Evolutionary conservation across 1,284 basidiomycete species (phyloP), one percentile per base, ranked within the genome.

Genomic region (Trichosporon asahii): DNA sequence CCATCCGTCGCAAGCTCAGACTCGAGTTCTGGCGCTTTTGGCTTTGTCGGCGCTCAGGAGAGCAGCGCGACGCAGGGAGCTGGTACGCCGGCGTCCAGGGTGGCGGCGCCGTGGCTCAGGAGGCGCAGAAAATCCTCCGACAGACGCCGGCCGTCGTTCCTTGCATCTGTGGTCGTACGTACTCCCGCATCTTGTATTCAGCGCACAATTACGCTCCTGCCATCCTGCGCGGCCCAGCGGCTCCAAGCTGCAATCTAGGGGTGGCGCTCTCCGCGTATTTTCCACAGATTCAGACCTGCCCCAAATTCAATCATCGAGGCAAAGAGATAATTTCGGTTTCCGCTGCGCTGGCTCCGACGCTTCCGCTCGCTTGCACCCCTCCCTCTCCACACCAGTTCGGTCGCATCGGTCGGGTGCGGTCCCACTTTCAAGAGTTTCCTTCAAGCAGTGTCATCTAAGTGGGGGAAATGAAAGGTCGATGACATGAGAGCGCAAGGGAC

Each of bases 41-140:
- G 49, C 49, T 53, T 53, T 53, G 49, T 53, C 49, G 49, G 49
- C 49, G 49, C 49, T 53, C 49, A 53, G 49, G 49, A 53, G 40
- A n/a, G 40, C 40, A n/a, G 40, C 40, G 18, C 7, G 15, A 44
- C 40, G 8, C 46, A 53, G 46, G 46, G 8, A 15, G 21, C 46
- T 25, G 23, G 7, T 21, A 53, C n/a, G 49, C 49, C 21, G 49
- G 15, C 49, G 18, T 53, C 49, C n/a, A 53, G 49, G 49, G 49
- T 18, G 49, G 49, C 23, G 49, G 49, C 49, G n/a, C 49, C 15
- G 49, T 53, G 49, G 49, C 49, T 53, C 49, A 53, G 49, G 49
- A 53, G 49, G 49, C 49, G 49, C 11, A 8, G 21, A 53, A 53
- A 53, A 53, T 23, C 49, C 49, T 53, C 49, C 49, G 49, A 53